phyloP scores from a whole-genome alignment of 1,284 basidiomycete genomes.

The Schizopora paradoxa region DNA sequence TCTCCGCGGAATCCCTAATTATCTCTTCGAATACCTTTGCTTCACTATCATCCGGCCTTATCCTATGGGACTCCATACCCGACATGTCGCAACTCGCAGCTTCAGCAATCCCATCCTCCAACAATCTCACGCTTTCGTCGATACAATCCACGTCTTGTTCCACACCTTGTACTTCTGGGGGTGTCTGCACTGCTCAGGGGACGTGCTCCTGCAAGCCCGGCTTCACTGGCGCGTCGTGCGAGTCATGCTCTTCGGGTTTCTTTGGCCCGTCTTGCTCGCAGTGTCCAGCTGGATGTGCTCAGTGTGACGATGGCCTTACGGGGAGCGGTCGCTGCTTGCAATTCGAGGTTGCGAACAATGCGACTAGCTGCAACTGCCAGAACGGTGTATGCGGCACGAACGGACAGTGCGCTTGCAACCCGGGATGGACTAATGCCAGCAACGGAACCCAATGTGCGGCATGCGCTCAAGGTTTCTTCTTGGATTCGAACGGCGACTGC shows the following conservation, averaged over 20 bases:
- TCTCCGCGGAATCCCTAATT: slow-evolving; percentile 52
- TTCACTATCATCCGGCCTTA: slow-evolving; percentile 50
- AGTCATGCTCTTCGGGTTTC: slow-evolving; percentile 64
- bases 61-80: slow-evolving; percentile 76
- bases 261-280: slow-evolving; percentile 65
- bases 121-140: slow-evolving; percentile 56
- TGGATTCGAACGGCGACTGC: slow-evolving; percentile 63
- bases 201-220: slow-evolving; percentile 66
- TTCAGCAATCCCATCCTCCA: slow-evolving; percentile 57
- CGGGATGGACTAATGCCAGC: slow-evolving; percentile 64
- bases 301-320: slow-evolving; percentile 72
- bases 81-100: slow-evolving; percentile 62
- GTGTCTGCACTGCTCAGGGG: slow-evolving; percentile 62
- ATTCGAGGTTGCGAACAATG: slow-evolving; percentile 42
- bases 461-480: slow-evolving; percentile 71
- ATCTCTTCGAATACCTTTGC: slow-evolving; percentile 65
- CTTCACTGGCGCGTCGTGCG: slow-evolving; percentile 73
- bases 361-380: slow-evolving; percentile 67
- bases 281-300: slow-evolving; percentile 60
- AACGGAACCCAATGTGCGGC: slow-evolving; percentile 71
- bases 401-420: slow-evolving; percentile 67
- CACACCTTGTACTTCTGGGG: slow-evolving; percentile 63
- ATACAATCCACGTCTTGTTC: slow-evolving; percentile 68
- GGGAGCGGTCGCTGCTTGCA: slow-evolving; percentile 66
- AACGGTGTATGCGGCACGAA: slow-evolving; percentile 67